phyloP scores from a whole-genome alignment of 2,329 filamentous ascomycete genomes.

The Pseudomassariella vexata region DNA sequence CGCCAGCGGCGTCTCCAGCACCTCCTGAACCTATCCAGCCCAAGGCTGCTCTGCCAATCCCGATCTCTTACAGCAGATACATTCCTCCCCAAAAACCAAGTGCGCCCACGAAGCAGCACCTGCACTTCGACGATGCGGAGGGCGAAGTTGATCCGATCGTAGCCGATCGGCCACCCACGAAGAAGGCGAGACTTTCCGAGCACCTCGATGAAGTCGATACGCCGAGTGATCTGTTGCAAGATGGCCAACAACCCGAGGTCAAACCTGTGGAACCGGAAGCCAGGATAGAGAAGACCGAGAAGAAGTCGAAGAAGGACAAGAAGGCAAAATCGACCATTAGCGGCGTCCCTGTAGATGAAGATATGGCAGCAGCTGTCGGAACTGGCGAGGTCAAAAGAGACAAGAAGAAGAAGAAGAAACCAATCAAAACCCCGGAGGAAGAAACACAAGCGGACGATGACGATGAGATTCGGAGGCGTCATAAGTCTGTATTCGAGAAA shows the following conservation, averaged over 20 bases:
- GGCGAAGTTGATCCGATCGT: slow-evolving; percentile 18
- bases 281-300: slow-evolving; percentile 19
- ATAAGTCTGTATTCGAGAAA: slow-evolving; percentile 49
- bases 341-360: slow-evolving; percentile 13
- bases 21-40: background rate
- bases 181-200: slow-evolving; percentile 2
- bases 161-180: slow-evolving; percentile 15
- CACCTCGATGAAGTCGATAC: background rate
- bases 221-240: no score
- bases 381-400: slow-evolving; percentile 13
- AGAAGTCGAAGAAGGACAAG: slow-evolving; percentile 25
- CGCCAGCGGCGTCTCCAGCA: background rate
- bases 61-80: slow-evolving; percentile 28
- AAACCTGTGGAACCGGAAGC: slow-evolving; percentile 11
- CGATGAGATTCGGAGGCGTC: slow-evolving; percentile 22
- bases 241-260: no score
- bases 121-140: slow-evolving; percentile 14
- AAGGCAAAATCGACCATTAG: slow-evolving; percentile 20
- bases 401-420: slow-evolving; percentile 29
- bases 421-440: slow-evolving; percentile 3
- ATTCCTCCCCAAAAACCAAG: slow-evolving; percentile 26
- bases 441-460: slow-evolving; percentile 9
- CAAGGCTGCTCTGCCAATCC: slow-evolving; percentile 9
- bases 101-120: slow-evolving; percentile 6
- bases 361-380: background rate